Evolutionary conservation across 805 yeast species (phyloP), one percentile per base, ranked within the genome.

Genomic region (Wickerhamia fluorescens): DNA sequence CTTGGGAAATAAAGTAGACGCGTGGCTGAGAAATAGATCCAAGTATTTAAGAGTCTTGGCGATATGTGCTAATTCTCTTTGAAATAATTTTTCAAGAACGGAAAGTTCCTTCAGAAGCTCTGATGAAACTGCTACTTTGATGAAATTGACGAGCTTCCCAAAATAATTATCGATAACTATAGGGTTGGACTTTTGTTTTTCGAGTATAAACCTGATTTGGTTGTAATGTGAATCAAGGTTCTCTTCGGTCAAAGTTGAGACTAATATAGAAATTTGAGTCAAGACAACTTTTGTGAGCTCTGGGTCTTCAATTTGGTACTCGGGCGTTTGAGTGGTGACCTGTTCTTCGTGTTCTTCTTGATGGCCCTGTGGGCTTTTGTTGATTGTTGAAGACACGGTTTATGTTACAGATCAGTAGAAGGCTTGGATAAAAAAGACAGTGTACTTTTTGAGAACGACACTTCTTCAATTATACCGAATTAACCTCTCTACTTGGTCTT

Each of bases 201-300:
- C 52, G 31, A 71, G 45, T 16, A 78, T 63, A 39, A 56, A 58
- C 32, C 63, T 59, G 44, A 76, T 72, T 45, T 76, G 72, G 22
- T 47, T 41, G 27, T 51, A 45, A 16, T 66, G 56, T 13, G 53
- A 35, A 14, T 52, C 55, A 45, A 66, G 60, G 49, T 66, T 68
- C 14, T 53, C 51, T 14, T 52, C 51, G 18, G 59, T 49, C 36
- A 68, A 52, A 14, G 71, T 64, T 21, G 71, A 56, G 28, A 69
- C 54, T 27, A 76, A 53, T 27, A 77, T 59, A 12, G 71, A 61
- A 23, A 78, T 45, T 51, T 78, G 85, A 20, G 75, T 67, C 34
- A 66, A 45, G 25, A 67, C 52, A 29, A 71, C 60, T 36, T 53
- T 55, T 34, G 49, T 47, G 33, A 58, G 39, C 41, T 60, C 65